Conservation (phyloP, 2,329 filamentous ascomycete genomes). For the Hymenoscyphus linearis region DNA sequence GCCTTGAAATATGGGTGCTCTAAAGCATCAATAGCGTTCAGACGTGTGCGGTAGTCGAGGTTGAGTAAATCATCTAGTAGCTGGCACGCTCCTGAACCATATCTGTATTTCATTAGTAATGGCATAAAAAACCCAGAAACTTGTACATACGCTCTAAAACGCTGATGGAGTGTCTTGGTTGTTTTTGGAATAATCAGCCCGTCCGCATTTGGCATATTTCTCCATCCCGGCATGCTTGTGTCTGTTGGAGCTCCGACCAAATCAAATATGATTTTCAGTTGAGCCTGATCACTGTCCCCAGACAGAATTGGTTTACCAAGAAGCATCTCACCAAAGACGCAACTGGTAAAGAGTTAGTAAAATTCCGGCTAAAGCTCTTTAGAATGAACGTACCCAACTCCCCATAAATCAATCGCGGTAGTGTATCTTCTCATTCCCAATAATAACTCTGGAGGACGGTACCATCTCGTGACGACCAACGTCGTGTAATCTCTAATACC, state of each 20-base stretch:
- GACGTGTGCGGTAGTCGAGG: slow-evolving; percentile 81
- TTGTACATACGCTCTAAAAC: slow-evolving; percentile 64
- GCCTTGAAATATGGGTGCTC: slow-evolving; percentile 88
- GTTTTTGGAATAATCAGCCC: slow-evolving; percentile 57
- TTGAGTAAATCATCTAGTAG: slow-evolving; percentile 77
- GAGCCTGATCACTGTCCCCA: slow-evolving; percentile 82
- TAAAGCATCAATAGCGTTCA: slow-evolving; percentile 91
- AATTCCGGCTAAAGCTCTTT: slow-evolving; percentile 13
- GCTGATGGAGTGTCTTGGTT: slow-evolving; percentile 60
- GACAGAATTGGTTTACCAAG: slow-evolving; percentile 87
- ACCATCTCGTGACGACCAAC: slow-evolving; percentile 96
- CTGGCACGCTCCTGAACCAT: slow-evolving; percentile 67
- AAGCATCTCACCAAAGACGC: slow-evolving; percentile 97
- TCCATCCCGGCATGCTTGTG: slow-evolving; percentile 90
- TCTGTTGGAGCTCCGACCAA: slow-evolving; percentile 87
- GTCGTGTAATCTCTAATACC: slow-evolving; percentile 89
- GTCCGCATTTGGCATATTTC: slow-evolving; percentile 73
- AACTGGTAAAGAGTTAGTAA: slow-evolving; percentile 46
- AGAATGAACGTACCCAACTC: slow-evolving; percentile 68
- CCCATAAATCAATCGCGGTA: slow-evolving; percentile 98
- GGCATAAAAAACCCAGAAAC: not conserved
- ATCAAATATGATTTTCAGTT: slow-evolving; percentile 90
- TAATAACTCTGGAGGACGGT: slow-evolving; percentile 87
- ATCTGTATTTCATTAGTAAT: slow-evolving; percentile 38
- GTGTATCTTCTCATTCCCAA: slow-evolving; percentile 87